A percentile compares a stretch with the other conserved stretches of the same genome.
These are phyloP conservation scores for Phaffomyces opuntiae DNA, from an alignment of 805 yeast genomes.

Conservation along the genomic window DNA sequence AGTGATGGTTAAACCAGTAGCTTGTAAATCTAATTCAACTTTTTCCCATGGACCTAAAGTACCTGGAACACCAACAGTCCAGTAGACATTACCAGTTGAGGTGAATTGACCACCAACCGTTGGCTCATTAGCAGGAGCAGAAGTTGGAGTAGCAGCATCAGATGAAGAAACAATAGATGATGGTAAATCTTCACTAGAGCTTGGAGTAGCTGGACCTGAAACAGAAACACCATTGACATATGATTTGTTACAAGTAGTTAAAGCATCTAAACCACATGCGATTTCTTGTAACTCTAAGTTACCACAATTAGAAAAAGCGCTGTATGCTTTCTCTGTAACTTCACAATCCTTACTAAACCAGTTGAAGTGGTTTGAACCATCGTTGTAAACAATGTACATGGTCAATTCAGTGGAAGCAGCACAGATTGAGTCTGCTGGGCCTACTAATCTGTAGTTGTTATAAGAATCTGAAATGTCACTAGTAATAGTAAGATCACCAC, in stretches of 20 bases:
- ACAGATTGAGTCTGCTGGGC: background rate
- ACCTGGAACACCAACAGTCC: background rate
- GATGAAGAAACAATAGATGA: background rate
- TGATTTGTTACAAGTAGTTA: background rate
- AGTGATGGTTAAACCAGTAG: background rate
- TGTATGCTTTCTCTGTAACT: background rate
- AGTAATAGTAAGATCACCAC: background rate
- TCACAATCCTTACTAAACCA: background rate
- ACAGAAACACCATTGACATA: background rate
- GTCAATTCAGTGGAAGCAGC: background rate
- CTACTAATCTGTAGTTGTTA: background rate
- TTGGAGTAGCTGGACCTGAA: background rate
- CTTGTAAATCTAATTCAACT: background rate
- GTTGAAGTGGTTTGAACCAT: background rate
- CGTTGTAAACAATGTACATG: background rate
- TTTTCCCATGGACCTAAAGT: background rate
- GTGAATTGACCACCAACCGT: background rate
- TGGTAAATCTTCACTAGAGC: background rate
- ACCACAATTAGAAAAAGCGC: background rate
- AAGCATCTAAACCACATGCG: background rate
- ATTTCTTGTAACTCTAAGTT: background rate
- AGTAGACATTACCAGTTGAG: background rate
- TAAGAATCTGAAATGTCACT: background rate
- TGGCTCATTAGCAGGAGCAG: background rate
- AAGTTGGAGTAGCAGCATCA: background rate